Evolutionary conservation across 192 early-diverging fungal genomes (phyloP), one percentile per base, ranked within the genome.

Genomic region (Coemansia sp.): DNA sequence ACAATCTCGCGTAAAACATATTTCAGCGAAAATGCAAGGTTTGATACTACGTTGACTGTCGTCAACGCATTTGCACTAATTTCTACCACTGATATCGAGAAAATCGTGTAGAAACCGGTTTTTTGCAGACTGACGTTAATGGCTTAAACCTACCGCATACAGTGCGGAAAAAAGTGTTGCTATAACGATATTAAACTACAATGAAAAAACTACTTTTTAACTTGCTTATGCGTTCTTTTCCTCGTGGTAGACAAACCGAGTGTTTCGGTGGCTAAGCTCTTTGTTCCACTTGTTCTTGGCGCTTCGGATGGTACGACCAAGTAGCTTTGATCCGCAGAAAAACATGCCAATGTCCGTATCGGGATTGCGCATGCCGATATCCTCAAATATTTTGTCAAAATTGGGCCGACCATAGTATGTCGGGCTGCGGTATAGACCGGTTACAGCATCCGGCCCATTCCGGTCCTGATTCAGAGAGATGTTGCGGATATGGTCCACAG

Each of bases 391-490:
- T 34, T 73, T 67, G 43, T 77, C 65, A 74, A 87, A 92, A 60
- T 89, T 84, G n/a, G 92, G 92, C 11, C 92, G 80, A 14, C 92
- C 92, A 69, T 84, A 91, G 71, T 89, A 86, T 34, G 85, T 87
- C 42, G 81, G 73, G 33, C 80, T 84, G 40, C 75, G 70, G 15
- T 76, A 74, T 25, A 91, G 66, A 19, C 86, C 86, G 2, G 89
- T 91, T 34, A 93, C 72, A 10, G 89, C 82, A 59, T 93, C 91
- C 3, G 64, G 72, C 0, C 84, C 82, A 5, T 68, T 55, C 12
- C 69, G 63, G 33, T 84, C 76, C 42, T 83, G 73, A 48, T 83
- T 73, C 27, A 82, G 59, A 45, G 63, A 72, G 70, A 90, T 78
- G 63, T 86, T 86, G 46, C 82, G 76, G 49, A 86, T 86, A 21